Percentiles rank a stretch among this genome's conserved stretches.
phyloP scores from a whole-genome alignment of 208 protist genomes.

The Blastocrithidia nonstop region DNA sequence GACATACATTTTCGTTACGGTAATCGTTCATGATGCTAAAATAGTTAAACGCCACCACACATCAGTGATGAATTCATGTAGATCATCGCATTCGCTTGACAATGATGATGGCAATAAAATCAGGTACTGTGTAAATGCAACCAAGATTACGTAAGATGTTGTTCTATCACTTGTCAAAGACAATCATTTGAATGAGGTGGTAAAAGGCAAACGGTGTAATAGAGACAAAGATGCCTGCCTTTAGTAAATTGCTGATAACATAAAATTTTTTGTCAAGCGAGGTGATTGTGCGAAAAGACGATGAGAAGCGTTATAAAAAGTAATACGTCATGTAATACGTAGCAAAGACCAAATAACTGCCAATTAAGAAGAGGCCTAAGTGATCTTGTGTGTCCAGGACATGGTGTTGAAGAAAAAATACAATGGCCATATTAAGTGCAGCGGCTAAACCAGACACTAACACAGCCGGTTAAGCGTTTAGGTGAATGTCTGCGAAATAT shows the following conservation, averaged over 20 bases:
- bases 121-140: constrained; percentile 85
- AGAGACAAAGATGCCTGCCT: constrained; percentile 75
- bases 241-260: constrained; percentile 84
- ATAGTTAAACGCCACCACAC: constrained; percentile 84
- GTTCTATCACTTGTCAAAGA: constrained; percentile 73
- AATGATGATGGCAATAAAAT: constrained; percentile 86
- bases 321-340: constrained; percentile 84
- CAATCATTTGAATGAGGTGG: constrained; percentile 68
- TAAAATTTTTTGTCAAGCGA: constrained; percentile 87
- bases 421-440: constrained; percentile 43
- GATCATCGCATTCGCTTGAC: constrained; percentile 83
- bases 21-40: constrained; percentile 85
- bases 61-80: constrained; percentile 80
- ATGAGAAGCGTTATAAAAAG: constrained; percentile 61
- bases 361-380: constrained; percentile 72
- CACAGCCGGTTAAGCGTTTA: constrained; percentile 50
- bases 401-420: constrained; percentile 69
- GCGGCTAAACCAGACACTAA: constrained; percentile 48
- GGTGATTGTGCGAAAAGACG: constrained; percentile 60
- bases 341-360: constrained; percentile 75
- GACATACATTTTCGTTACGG: constrained; percentile 67
- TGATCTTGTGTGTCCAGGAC: constrained; percentile 78
- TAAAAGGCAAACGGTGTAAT: constrained; percentile 75
- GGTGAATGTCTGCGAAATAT: constrained; percentile 59
- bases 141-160: constrained; percentile 81